Percentiles rank a stretch among this genome's conserved stretches.
These are phyloP conservation scores for Ilex asprella DNA, from an alignment of 257 asterid species.

Conservation along the genomic window DNA sequence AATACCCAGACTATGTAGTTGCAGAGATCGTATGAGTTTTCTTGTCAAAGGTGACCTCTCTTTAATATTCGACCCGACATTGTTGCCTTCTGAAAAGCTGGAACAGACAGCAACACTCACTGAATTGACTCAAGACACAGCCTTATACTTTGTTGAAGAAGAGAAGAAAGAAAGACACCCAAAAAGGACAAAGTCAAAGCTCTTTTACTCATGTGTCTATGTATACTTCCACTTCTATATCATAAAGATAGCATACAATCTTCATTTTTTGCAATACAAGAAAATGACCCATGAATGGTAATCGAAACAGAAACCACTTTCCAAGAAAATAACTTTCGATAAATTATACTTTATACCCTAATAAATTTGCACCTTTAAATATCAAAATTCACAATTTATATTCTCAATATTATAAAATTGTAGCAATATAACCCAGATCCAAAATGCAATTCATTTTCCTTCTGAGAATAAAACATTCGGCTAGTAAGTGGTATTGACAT, in stretches of 20 bases:
- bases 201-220: not conserved
- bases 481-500: too few relatives aligned
- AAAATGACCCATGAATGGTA: slow-evolving; percentile 19
- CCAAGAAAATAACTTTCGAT: not conserved
- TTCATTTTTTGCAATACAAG: not conserved
- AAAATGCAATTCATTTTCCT: too few relatives aligned
- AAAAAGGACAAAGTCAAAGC: not conserved
- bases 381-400: too few relatives aligned
- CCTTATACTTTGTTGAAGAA: slow-evolving; percentile 2
- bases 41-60: slow-evolving; percentile 3
- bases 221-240: not conserved
- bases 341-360: too few relatives aligned
- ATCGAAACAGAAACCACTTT: not conserved
- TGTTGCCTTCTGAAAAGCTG: slow-evolving; percentile 11
- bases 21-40: slow-evolving; percentile 4
- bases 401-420: too few relatives aligned
- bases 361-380: too few relatives aligned
- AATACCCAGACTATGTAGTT: not conserved
- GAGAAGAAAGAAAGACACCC: not conserved
- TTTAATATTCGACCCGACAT: not conserved
- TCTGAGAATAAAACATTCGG: too few relatives aligned
- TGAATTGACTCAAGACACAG: slow-evolving; percentile 26
- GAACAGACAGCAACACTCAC: slow-evolving; percentile 18
- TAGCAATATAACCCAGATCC: too few relatives aligned
- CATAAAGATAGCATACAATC: slow-evolving; percentile 9